Evolutionary conservation across 176 grass and related monocot species (phyloP).

Genomic region (Metroxylon sagu): DNA sequence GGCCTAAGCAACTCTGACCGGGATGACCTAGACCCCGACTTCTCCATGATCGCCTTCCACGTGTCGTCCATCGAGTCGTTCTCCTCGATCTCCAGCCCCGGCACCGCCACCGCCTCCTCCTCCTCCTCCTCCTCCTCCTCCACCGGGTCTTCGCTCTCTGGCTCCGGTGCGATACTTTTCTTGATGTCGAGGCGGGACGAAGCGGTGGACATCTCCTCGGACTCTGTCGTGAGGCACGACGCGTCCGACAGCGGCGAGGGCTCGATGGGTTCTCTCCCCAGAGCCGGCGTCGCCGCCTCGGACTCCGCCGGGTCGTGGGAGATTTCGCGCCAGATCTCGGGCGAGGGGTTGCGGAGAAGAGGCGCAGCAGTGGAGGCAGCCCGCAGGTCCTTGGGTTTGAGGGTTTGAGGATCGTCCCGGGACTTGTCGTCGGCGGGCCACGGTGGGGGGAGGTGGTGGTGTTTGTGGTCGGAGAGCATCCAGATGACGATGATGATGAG

Average conservation of each 20-base stretch:
- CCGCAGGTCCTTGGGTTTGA: not conserved
- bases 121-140: not conserved
- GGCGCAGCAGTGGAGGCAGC: no score
- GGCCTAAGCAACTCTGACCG: not conserved
- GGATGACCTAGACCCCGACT: conserved; percentile 19
- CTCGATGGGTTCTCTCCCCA: not conserved
- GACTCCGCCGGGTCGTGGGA: no score
- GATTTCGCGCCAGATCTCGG: not conserved
- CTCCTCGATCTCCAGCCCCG: conserved; percentile 9
- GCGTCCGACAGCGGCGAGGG: conserved; percentile 21
- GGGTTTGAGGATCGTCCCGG: not conserved
- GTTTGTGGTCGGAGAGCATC: conserved; percentile 15
- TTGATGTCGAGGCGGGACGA: conserved; percentile 8
- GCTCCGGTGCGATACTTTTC: not conserved
- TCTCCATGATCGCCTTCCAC: conserved; percentile 78
- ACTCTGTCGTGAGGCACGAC: conserved; percentile 60
- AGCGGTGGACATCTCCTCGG: conserved; percentile 24
- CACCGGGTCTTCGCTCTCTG: conserved; percentile 5
- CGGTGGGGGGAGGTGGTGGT: not conserved
- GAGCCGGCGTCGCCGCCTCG: not conserved
- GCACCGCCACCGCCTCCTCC: not conserved
- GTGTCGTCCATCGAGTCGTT: conserved; percentile 71
- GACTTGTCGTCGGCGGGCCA: conserved; percentile 15
- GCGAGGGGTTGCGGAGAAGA: not conserved
- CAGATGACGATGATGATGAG: conserved; percentile 16